A percentile compares a stretch with the other conserved stretches of the same genome.
phyloP scores from a whole-genome alignment of 306 rosid species.

The Gleditsia sinensis region DNA sequence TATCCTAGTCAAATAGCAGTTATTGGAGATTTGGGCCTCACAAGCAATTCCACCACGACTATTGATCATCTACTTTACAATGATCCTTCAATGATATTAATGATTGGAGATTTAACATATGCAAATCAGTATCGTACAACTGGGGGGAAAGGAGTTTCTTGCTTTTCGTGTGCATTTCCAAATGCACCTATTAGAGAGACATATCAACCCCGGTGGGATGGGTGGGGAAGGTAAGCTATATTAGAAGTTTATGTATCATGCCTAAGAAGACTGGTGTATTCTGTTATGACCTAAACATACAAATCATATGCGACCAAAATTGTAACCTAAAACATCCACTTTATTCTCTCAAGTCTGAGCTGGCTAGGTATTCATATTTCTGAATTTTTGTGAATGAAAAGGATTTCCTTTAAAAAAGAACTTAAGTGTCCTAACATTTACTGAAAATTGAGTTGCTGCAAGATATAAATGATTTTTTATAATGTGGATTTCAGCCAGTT shows the following conservation, averaged over 20 bases:
- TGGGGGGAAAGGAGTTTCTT: constrained; percentile 88
- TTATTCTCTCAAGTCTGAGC: neutral
- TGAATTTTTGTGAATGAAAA: constrained; percentile 9
- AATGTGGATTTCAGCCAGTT: neutral
- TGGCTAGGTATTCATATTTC: constrained; percentile 16
- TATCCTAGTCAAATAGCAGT: constrained; percentile 76
- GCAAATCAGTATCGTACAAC: constrained; percentile 88
- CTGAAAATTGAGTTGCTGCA: neutral
- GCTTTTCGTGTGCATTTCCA: constrained; percentile 84
- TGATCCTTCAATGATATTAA: constrained; percentile 84
- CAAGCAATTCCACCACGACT: constrained; percentile 77
- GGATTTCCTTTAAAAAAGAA: neutral
- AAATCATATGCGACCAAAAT: neutral
- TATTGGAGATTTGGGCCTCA: constrained; percentile 93
- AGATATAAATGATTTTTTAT: too few species aligned
- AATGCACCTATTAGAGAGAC: constrained; percentile 89
- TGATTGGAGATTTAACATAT: constrained; percentile 79
- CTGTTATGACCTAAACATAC: constrained; percentile 3
- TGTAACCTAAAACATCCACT: neutral
- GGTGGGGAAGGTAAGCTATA: constrained; percentile 86
- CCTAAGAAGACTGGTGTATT: neutral
- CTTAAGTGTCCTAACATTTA: neutral
- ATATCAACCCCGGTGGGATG: constrained; percentile 98
- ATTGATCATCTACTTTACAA: constrained; percentile 73
- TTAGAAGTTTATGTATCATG: neutral